Percentiles rank a stretch among this genome's conserved stretches.
These are phyloP conservation scores for Oryza longistaminata DNA, from an alignment of 176 grass and related monocot species.

Conservation along the genomic window DNA sequence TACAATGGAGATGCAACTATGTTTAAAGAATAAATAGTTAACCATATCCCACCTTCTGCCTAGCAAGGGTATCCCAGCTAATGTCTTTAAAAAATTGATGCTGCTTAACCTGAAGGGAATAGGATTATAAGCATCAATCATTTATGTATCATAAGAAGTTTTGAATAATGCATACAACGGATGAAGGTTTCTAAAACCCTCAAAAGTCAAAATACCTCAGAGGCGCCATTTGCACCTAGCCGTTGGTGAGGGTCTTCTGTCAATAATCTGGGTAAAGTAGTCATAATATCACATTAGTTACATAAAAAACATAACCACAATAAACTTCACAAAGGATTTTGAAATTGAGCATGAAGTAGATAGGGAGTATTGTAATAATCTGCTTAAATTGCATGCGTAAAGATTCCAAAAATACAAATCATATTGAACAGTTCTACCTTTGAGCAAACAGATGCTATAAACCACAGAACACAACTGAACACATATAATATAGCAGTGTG, in stretches of 20 bases:
- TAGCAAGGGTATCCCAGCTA: slow-evolving; percentile 94
- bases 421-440: not conserved
- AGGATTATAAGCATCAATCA: slow-evolving; percentile 36
- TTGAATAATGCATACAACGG: slow-evolving; percentile 33
- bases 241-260: slow-evolving; percentile 98
- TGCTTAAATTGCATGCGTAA: slow-evolving; percentile 5
- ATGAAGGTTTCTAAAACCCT: slow-evolving; percentile 32
- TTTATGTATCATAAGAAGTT: slow-evolving; percentile 28
- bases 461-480: slow-evolving; percentile 21
- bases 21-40: slow-evolving; percentile 16
- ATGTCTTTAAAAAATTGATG: slow-evolving; percentile 94
- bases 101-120: slow-evolving; percentile 84
- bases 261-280: slow-evolving; percentile 72
- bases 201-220: slow-evolving; percentile 68
- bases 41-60: slow-evolving; percentile 85
- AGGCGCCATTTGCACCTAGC: slow-evolving; percentile 85
- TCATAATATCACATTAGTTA: slow-evolving; percentile 9
- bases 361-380: slow-evolving; percentile 28
- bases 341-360: slow-evolving; percentile 25
- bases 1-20: slow-evolving; percentile 31
- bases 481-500: not conserved
- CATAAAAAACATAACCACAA: slow-evolving; percentile 14
- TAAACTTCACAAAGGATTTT: slow-evolving; percentile 31
- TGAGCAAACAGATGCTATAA: not conserved
- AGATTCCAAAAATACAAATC: slow-evolving; percentile 24